Conservation (phyloP, 2,329 filamentous ascomycete genomes). For the Trichothecium roseum region DNA sequence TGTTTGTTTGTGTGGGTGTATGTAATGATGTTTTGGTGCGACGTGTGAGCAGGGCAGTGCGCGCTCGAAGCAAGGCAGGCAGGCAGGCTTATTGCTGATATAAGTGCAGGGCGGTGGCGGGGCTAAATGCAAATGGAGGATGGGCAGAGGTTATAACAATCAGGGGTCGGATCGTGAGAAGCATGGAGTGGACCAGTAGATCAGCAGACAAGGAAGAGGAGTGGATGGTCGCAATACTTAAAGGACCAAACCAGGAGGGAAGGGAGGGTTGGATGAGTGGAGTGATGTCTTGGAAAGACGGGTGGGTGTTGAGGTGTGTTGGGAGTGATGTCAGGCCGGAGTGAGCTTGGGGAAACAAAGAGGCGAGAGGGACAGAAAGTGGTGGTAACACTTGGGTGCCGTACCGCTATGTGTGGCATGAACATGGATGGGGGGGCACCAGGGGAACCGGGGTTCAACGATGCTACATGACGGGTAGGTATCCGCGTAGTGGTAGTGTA, state of each 20-base stretch:
- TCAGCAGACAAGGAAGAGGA: constrained; percentile 16
- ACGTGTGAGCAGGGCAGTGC: neutral
- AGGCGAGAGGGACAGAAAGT: too few relatives aligned
- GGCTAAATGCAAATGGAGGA: too few relatives aligned
- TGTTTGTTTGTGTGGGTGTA: too few relatives aligned
- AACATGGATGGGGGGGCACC: too few relatives aligned
- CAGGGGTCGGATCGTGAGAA: constrained; percentile 1
- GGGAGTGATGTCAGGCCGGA: constrained; percentile 21
- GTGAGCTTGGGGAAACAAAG: constrained; percentile 8
- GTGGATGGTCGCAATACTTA: constrained; percentile 13
- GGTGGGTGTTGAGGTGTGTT: constrained; percentile 7
- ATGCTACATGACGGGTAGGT: too few relatives aligned
- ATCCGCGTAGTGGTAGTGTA: too few relatives aligned
- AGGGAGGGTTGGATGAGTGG: neutral
- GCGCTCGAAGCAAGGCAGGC: constrained; percentile 1
- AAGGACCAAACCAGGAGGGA: constrained; percentile 4
- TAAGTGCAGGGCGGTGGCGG: too few relatives aligned
- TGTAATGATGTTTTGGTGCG: neutral
- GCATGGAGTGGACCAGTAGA: constrained; percentile 15
- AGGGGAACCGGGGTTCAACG: too few relatives aligned
- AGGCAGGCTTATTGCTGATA: too few relatives aligned
- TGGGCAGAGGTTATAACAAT: neutral
- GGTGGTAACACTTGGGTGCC: constrained; percentile 2
- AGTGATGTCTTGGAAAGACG: constrained; percentile 1
- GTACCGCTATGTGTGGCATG: too few relatives aligned